Base-by-base conservation (phyloP, 2,329 filamentous ascomycete genomes). In the Arthrobotrys conoides region DNA sequence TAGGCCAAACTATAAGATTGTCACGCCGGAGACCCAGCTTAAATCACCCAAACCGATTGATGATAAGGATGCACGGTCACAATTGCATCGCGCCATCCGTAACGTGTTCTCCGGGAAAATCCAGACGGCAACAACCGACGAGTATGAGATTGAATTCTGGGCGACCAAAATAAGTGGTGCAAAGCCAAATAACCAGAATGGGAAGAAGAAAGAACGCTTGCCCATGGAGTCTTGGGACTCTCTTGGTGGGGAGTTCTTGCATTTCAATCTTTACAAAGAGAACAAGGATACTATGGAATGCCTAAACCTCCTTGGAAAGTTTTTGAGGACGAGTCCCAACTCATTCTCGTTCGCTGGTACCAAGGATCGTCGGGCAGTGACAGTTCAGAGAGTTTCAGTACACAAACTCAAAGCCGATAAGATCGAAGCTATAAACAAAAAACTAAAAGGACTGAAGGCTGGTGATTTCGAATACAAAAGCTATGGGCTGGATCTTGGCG, bases 281-380 rank as follows among this genome's bases (percentile, higher is more conserved):
- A 97, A 97, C 85, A 94, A 95, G 83, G 94, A 97, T 83, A 97
- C 94, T 0, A 96, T 97, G 92, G 94, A 97, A 82, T 91, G 93
- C 0, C 87, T 96, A 67, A 91, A 90, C 67, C 93, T 92, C 82
- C 88, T 97, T 48, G 89, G 91, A 0, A 91, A 91, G 51, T 88
- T 91, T 80, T 85, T 97, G 80, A 92, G 91, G 83, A 87, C 92
- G 80, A 44, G 55, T 4, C 64, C 64, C 9, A 94, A 92, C 83
- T 87, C 89, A 27, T 92, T 94, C 81, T 88, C 90, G 73, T 95
- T 97, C 82, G 93, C 94, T 2, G 94, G 94, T 8, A 97, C 94
- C 75, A 97, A 97, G 85, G 94, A 97, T 83, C 89, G 93, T 57
- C 90, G 94, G 80, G 94, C 92, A 24, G 93, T 93, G 51, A 97